Conservation (phyloP, 306 rosid species). For the Glycyrrhiza uralensis region DNA sequence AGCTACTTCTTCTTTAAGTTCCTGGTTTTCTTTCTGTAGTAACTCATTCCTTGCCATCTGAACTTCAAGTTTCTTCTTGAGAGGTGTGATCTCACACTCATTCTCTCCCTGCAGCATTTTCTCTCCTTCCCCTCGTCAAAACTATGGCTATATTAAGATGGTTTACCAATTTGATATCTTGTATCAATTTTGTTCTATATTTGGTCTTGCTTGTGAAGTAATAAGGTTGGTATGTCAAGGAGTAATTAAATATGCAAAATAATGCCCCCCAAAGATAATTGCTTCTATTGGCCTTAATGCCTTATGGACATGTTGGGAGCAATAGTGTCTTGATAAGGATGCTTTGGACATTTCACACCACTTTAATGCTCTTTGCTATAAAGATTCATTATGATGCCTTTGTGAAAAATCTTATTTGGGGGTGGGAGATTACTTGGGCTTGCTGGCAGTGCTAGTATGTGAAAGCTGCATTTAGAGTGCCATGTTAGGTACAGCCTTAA, state of each 20-base stretch:
- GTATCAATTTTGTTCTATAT: constrained; percentile 25
- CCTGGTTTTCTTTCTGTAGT: constrained; percentile 73
- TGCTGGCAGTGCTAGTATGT: constrained; percentile 45
- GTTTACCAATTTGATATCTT: constrained; percentile 24
- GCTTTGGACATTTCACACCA: constrained; percentile 33
- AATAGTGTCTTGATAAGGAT: constrained; percentile 32
- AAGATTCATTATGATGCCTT: constrained; percentile 43
- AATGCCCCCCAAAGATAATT: constrained; percentile 30
- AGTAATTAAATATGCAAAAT: constrained; percentile 16
- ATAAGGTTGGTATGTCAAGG: constrained; percentile 48
- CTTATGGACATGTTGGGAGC: background rate
- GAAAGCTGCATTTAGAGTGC: constrained; percentile 42
- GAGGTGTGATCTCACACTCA: constrained; percentile 45
- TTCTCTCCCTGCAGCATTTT: constrained; percentile 47
- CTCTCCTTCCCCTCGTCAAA: constrained; percentile 23
- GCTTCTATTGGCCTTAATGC: constrained; percentile 17
- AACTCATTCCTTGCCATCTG: constrained; percentile 47
- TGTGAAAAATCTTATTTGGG: constrained; percentile 29
- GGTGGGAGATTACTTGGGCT: constrained; percentile 50
- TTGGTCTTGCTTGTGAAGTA: constrained; percentile 52
- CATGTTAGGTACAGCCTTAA: constrained; percentile 61
- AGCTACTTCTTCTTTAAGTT: constrained; percentile 59
- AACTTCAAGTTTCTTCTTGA: constrained; percentile 53
- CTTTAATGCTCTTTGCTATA: constrained; percentile 14
- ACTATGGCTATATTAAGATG: constrained; percentile 18